Evolutionary conservation across 2,329 filamentous ascomycete species (phyloP), one percentile per base, ranked within the genome.

Genomic region (Ophiostoma montium): DNA sequence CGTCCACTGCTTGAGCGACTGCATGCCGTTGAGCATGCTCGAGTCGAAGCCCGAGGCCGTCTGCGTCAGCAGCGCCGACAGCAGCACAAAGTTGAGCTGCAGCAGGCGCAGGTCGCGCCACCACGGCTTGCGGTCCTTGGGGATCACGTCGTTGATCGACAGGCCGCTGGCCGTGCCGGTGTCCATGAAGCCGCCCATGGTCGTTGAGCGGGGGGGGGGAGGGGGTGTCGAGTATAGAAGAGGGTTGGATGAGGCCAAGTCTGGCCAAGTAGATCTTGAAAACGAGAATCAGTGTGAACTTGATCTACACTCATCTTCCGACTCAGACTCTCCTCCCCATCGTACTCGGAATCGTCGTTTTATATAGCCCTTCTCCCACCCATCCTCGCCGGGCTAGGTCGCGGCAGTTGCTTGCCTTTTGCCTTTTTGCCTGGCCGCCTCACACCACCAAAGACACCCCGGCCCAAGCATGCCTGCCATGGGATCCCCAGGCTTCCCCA

Each of bases 111-210:
- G 27, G 41, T 59, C 54, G 19, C 47, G 49, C 23, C 48, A 59
- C 58, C 58, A 60, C 7, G 57, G 53, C 19, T 49, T 47, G 35
- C 43, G 35, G 27, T 50, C 19, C 42, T 52, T 51, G 18, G 53
- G 54, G 21, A 56, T 50, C 3, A 55, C 46, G 32, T 54, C 53
- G 23, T 35, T 43, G 31, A 56, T 48, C 39, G 46, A 35, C 19
- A 54, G 32, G 32, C 52, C 54, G 13, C 9, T 15, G 12, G 13
- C 23, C 15, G 33, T 9, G 12, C 23, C 35, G 10, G 44, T 89
- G 61, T 81, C 82, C 56, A 89, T 82, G 59, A 84, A 82, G 2
- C 79, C 85, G 57, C 77, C 83, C 75, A 89, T 88, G 48, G 77
- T 83, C 0, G 84, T 80, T 7, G 85, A 89, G 18, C 80, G 80